Evolutionary conservation across 108 stramenopile genomes (phyloP).

Genomic region (Fistulifera solaris): DNA sequence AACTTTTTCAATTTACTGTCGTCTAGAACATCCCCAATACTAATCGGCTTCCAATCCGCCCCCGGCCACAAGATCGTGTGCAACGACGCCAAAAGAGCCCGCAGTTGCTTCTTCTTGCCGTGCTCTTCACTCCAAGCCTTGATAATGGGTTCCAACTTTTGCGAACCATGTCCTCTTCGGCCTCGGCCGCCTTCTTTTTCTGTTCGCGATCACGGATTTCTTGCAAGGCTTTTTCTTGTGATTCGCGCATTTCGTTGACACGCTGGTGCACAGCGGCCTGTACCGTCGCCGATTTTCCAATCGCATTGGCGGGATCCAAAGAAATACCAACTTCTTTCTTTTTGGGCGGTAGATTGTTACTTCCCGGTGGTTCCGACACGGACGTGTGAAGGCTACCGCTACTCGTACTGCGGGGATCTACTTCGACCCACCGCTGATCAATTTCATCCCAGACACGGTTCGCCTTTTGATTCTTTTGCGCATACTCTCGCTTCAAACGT

Average conservation of each 20-base stretch:
- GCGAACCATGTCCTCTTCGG: conserved; percentile 67
- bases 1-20: conserved; percentile 77
- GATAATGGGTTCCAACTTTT: conserved; percentile 72
- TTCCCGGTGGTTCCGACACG: conserved; percentile 7
- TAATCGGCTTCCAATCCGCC: conserved; percentile 84
- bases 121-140: conserved; percentile 86
- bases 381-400: conserved; percentile 2
- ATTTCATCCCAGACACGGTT: conserved; percentile 88
- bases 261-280: conserved; percentile 58
- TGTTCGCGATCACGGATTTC: conserved; percentile 66
- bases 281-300: conserved; percentile 61
- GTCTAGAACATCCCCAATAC: conserved; percentile 89
- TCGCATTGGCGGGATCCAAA: conserved; percentile 54
- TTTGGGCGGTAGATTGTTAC: conserved; percentile 7
- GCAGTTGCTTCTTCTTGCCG: conserved; percentile 90
- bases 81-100: conserved; percentile 91
- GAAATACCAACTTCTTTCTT: conserved; percentile 51
- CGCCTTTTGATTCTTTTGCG: conserved; percentile 33
- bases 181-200: conserved; percentile 46
- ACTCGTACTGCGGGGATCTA: conserved; percentile 49
- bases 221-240: conserved; percentile 55
- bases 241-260: conserved; percentile 64
- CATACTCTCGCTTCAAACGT: conserved; percentile 69
- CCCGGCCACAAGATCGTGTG: conserved; percentile 91
- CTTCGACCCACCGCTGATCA: conserved; percentile 81